These are phyloP conservation scores for Pseudozyma tsukubaensis DNA, from an alignment of 1,284 basidiomycete genomes.

Conservation along the genomic window DNA sequence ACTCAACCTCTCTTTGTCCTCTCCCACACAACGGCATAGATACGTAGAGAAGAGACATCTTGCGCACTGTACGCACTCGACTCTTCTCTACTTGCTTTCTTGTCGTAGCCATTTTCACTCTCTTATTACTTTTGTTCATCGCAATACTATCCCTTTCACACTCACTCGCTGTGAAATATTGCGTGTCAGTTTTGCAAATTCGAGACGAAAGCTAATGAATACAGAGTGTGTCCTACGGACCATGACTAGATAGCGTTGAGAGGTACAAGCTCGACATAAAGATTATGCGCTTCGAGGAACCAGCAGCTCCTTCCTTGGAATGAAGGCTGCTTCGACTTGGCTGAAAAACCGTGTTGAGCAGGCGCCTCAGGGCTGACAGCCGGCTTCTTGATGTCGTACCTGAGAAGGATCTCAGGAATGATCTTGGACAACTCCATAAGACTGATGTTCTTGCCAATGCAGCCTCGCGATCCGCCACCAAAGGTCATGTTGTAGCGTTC, in stretches of 20 bases:
- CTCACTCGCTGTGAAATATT: no score
- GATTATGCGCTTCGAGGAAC: slow-evolving; percentile 50
- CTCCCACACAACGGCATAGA: no score
- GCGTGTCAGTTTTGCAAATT: background rate
- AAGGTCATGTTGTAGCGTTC: slow-evolving; percentile 54
- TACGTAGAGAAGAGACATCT: no score
- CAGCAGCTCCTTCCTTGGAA: slow-evolving; percentile 45
- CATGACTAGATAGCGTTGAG: slow-evolving; percentile 12
- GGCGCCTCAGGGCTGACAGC: slow-evolving; percentile 1
- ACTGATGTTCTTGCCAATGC: slow-evolving; percentile 63
- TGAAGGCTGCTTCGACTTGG: slow-evolving; percentile 7
- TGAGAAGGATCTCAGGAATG: slow-evolving; percentile 54
- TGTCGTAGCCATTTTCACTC: no score
- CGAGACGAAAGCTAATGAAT: background rate
- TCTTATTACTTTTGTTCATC: no score
- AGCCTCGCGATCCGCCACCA: slow-evolving; percentile 55
- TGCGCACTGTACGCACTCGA: no score
- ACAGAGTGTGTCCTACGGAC: no score
- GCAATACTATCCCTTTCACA: no score
- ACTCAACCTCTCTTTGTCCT: no score
- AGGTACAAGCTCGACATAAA: slow-evolving; percentile 41
- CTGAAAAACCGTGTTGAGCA: background rate
- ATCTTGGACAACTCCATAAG: slow-evolving; percentile 63
- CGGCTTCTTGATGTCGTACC: slow-evolving; percentile 50
- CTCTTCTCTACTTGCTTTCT: no score